Evolutionary conservation across 2,329 filamentous ascomycete genomes (phyloP), one percentile per base, ranked within the genome.

Genomic region (Hypoxylon sp.): DNA sequence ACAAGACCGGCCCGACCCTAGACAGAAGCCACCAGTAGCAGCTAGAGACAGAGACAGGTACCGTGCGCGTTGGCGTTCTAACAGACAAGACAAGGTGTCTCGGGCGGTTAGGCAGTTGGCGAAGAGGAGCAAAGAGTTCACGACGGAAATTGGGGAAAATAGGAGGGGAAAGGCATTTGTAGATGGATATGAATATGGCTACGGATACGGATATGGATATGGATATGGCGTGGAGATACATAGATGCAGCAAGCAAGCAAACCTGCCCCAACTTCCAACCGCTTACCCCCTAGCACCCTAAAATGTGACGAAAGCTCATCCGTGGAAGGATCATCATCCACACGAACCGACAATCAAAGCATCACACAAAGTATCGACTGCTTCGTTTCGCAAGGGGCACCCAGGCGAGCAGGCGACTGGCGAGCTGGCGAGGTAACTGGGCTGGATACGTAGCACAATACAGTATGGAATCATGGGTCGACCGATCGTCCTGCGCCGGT

Each of bases 71-170:
- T 53, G 45, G 45, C 37, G 33, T 48, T 65, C 24, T 37, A 35
- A 48, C n/a, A 66, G 55, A 65, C 61, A 63, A 67, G 63, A 68
- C 68, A 63, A 47, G 29, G 40, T 37, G 41, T 60, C 53, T 64
- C 10, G 13, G 64, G 68, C 68, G 68, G 65, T 59, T 69, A 69
- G 60, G 62, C 49, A 48, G 55, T 35, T 26, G 45, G 38, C 13
- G 37, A 55, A 47, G 11, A 48, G 24, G 46, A 41, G 40, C 29
- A 11, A 33, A 40, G 35, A 33, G 17, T 23, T 42, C 24, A n/a
- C 27, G 52, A 13, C 48, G 41, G 26, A 29, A 46, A 41, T 9
- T 11, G 10, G 18, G 27, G 33, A 38, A 18, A 9, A 7, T 4
- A 45, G 33, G 41, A 20, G 33, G 33, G 35, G 26, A 42, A 24